Base-by-base conservation (phyloP, 768 basidiomycete genomes). In the Arthromyces matolae region DNA sequence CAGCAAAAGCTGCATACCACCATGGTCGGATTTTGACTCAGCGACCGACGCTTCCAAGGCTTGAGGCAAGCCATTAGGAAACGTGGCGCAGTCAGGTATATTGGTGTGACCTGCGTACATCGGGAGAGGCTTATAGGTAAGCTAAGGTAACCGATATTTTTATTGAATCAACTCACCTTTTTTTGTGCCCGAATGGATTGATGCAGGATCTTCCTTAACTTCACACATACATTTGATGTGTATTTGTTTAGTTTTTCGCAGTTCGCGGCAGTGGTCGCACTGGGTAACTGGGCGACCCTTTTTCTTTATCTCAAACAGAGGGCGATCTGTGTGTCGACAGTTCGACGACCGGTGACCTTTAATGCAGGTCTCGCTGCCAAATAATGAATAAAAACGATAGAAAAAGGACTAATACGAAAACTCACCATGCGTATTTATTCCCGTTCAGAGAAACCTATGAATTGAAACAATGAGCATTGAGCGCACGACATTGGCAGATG, bases 281-380 rank as follows among this genome's bases (percentile, higher is more conserved):
- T 95, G 93, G 7, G 93, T 91, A 20, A 92, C 79, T 2, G 93
- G 93, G 32, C 93, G 80, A 2, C 93, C 93, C 64, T 95, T 93
- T 74, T 87, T 89, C 73, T 93, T 91, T 48, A 95, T 89, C 68
- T 94, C 90, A 64, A 84, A 93, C 42, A 95, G 75, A 29, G 91
- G 86, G 33, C 93, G 80, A 64, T 93, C 89, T 44, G 81, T 86
- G 64, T 95, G 93, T 61, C 82, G 84, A 70, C 93, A 95, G 24
- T 83, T 78, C 13, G 89, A 90, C 12, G 92, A 93, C 39, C 93
- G 81, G 68, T 95, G 92, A 14, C 92, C 93, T 70, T 93, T 93
- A 68, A 93, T 93, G 71, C 93, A 95, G 56, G 89, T 87, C 72
- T 89, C 89, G 66, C 91, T 92, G 38, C 36, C 6, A 40, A n/a